A percentile compares a stretch with the other conserved stretches of the same genome.
phyloP scores from a whole-genome alignment of 169 alveolate species.

The Theileria parva region DNA sequence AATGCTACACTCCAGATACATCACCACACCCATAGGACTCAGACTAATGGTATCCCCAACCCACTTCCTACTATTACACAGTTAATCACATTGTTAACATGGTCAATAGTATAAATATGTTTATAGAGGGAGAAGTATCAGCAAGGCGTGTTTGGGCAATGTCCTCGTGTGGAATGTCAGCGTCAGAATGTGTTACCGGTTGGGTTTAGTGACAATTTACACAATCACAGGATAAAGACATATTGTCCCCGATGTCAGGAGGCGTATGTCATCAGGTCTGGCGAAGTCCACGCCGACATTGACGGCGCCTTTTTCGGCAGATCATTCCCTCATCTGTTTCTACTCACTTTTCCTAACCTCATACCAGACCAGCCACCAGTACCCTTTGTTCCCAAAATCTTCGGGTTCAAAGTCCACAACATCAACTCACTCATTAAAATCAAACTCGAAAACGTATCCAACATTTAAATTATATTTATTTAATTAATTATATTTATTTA shows the following conservation, averaged over 20 bases:
- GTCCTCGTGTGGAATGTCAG: conserved; percentile 96
- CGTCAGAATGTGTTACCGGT: conserved; percentile 92
- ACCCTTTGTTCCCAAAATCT: conserved; percentile 79
- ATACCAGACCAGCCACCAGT: conserved; percentile 79
- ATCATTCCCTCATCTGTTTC: conserved; percentile 90
- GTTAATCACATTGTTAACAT: too few species aligned
- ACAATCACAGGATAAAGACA: conserved; percentile 89
- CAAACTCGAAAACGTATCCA: conserved; percentile 59
- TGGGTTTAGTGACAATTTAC: conserved; percentile 90
- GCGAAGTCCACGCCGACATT: conserved; percentile 83
- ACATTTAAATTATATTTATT: neutral
- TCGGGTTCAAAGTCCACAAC: conserved; percentile 81
- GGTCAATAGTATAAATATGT: too few species aligned
- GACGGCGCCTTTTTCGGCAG: conserved; percentile 97
- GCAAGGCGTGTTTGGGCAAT: conserved; percentile 94
- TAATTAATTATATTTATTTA: too few species aligned
- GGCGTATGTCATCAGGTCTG: conserved; percentile 78
- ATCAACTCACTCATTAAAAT: conserved; percentile 62
- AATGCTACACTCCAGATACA: conserved; percentile 92
- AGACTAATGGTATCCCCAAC: conserved; percentile 75
- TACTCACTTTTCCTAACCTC: conserved; percentile 87
- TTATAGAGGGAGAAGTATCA: conserved; percentile 92
- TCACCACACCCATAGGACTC: conserved; percentile 90
- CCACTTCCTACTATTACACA: neutral
- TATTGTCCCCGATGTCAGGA: conserved; percentile 97